These are phyloP conservation scores for Effrenium voratum DNA, from an alignment of 73 alveolate genomes.

Conservation along the genomic window DNA sequence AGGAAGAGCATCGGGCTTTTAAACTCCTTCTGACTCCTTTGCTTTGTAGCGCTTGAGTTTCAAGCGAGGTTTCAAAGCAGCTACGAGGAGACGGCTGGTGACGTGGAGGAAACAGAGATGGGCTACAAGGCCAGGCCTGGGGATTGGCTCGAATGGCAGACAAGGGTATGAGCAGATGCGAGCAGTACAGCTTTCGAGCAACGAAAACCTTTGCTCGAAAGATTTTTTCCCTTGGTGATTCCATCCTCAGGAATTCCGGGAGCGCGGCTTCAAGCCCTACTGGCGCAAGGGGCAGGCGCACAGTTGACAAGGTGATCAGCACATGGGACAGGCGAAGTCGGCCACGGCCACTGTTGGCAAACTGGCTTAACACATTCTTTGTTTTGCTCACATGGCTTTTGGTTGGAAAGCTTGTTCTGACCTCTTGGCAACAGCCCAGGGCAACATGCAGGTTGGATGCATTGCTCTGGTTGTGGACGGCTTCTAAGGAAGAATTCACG, in stretches of 20 bases:
- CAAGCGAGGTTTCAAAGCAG: slow-evolving; percentile 26
- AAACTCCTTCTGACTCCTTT: too few relatives aligned
- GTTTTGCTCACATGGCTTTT: too few relatives aligned
- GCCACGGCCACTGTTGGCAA: too few relatives aligned
- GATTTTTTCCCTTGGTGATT: background rate
- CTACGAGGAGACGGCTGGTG: slow-evolving; percentile 30
- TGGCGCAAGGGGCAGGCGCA: slow-evolving; percentile 83
- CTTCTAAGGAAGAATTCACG: too few relatives aligned
- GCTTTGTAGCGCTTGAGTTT: background rate
- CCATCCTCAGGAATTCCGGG: slow-evolving; percentile 29
- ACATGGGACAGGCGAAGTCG: too few relatives aligned
- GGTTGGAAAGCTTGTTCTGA: too few relatives aligned
- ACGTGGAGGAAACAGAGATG: slow-evolving; percentile 48
- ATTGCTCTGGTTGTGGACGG: too few relatives aligned
- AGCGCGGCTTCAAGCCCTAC: slow-evolving; percentile 76
- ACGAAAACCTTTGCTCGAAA: background rate
- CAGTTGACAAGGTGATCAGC: too few relatives aligned
- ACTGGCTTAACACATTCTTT: too few relatives aligned
- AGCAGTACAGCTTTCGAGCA: background rate
- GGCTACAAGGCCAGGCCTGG: slow-evolving; percentile 28
- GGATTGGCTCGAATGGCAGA: background rate
- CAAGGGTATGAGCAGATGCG: background rate
- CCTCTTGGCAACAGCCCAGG: too few relatives aligned
- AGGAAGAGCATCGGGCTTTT: too few relatives aligned
- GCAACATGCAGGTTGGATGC: too few relatives aligned